Percentiles rank a stretch among this genome's conserved stretches.
These are phyloP conservation scores for Albophoma yamanashiensis DNA, from an alignment of 2,329 filamentous ascomycete genomes.

Conservation along the genomic window DNA sequence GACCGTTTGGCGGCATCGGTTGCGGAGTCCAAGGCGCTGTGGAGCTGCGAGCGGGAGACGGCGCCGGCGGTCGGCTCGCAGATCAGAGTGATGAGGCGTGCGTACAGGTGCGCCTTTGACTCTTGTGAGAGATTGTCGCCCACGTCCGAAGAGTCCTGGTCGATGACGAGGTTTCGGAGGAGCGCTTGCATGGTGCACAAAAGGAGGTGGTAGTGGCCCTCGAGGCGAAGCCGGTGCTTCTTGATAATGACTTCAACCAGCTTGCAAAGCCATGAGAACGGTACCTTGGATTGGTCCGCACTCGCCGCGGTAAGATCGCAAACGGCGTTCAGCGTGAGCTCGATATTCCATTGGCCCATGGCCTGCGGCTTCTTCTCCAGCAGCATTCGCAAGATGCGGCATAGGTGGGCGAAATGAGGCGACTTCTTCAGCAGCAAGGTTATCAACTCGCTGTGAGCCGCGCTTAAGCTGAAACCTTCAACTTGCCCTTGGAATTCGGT, in stretches of 20 bases:
- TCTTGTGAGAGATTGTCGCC: conserved; percentile 19
- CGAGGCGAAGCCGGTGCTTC: conserved; percentile 48
- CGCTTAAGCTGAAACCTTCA: conserved; percentile 25
- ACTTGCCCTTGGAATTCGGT: conserved; percentile 15
- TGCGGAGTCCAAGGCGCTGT: conserved; percentile 43
- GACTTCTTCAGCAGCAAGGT: conserved; percentile 20
- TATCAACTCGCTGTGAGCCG: conserved; percentile 29
- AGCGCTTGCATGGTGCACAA: conserved; percentile 43
- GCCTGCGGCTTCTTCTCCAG: conserved; percentile 38
- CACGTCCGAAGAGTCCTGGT: conserved; percentile 11
- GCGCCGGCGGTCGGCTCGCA: conserved; percentile 48
- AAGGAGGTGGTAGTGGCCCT: conserved; percentile 51
- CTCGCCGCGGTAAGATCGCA: conserved; percentile 19
- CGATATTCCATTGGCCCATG: conserved; percentile 49
- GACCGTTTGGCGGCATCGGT: conserved; percentile 50
- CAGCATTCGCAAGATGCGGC: conserved; percentile 31
- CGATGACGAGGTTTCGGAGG: conserved; percentile 38
- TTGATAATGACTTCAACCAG: conserved; percentile 46
- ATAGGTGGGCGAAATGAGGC: conserved; percentile 24
- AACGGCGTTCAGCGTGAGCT: conserved; percentile 38
- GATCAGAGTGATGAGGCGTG: conserved; percentile 46
- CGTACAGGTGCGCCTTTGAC: conserved; percentile 38
- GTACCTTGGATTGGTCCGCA: conserved; percentile 18
- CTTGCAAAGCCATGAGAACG: conserved; percentile 38
- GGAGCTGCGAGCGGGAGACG: conserved; percentile 35